These are phyloP conservation scores for Entomophthora muscae DNA, from an alignment of 371 early-diverging fungal species.

Conservation along the genomic window DNA sequence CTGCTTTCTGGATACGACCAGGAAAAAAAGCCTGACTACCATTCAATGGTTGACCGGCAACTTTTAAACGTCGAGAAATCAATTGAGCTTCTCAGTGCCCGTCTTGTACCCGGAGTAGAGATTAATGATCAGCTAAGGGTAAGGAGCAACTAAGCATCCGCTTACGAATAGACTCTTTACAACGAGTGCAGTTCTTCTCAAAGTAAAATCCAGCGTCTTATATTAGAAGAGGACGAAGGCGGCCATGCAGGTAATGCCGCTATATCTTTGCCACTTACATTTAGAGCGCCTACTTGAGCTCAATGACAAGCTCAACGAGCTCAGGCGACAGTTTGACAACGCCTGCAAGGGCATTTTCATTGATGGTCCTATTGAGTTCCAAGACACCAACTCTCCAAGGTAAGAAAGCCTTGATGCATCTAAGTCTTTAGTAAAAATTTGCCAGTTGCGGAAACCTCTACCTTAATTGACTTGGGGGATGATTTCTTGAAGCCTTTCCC, in stretches of 20 bases:
- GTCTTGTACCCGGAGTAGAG: conserved; percentile 4
- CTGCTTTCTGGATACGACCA: conserved; percentile 78
- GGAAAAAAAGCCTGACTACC: conserved; percentile 10
- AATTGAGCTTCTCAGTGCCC: conserved; percentile 1
- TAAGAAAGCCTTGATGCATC: not conserved
- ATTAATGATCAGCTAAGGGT: conserved; percentile 2
- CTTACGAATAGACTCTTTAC: not conserved
- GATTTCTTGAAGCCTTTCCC: not conserved
- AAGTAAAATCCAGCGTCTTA: conserved; percentile 2
- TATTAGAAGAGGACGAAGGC: conserved; percentile 9
- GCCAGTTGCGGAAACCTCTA: not conserved
- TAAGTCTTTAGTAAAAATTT: not conserved
- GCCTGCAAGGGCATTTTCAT: conserved; percentile 3
- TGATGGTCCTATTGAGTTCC: not conserved
- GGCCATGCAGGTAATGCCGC: not conserved
- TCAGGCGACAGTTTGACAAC: conserved; percentile 1
- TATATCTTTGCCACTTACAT: not conserved
- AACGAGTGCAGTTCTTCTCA: conserved; percentile 10
- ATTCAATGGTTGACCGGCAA: conserved; percentile 1
- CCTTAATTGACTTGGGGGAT: conserved; percentile 6
- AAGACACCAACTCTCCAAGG: not conserved
- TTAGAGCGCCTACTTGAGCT: not conserved
- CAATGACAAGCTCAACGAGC: conserved; percentile 5
- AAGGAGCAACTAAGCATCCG: not conserved
- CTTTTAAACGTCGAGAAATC: not conserved